Percentiles rank a stretch among this genome's conserved stretches.
Evolutionary conservation across 1,284 basidiomycete species (phyloP).

Genomic region (Sanguinoderma infundibulare): DNA sequence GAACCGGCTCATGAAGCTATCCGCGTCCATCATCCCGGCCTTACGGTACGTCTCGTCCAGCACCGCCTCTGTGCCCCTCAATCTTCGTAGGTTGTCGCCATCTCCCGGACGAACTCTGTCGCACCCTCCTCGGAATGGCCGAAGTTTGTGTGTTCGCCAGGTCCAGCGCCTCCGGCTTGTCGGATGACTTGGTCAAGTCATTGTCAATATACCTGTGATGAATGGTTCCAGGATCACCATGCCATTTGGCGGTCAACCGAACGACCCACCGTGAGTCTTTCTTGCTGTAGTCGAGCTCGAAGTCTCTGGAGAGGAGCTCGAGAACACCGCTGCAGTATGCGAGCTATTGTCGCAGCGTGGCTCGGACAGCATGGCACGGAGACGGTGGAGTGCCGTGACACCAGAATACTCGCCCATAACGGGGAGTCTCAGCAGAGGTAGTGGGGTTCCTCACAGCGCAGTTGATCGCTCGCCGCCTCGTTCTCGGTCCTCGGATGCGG

Average conservation of each 20-base stretch:
- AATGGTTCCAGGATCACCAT: no score
- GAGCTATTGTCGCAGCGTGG: background rate
- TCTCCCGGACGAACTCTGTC: no score
- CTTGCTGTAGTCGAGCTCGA: slow-evolving; percentile 14
- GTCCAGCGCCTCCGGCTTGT: background rate
- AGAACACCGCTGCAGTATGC: slow-evolving; percentile 5
- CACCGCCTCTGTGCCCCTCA: slow-evolving; percentile 25
- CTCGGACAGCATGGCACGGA: no score
- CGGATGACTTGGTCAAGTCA: slow-evolving; percentile 1
- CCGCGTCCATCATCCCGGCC: slow-evolving; percentile 31
- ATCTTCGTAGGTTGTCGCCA: slow-evolving; percentile 28
- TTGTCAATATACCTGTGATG: background rate
- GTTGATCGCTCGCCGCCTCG: no score
- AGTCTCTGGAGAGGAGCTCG: background rate
- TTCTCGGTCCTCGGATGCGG: no score
- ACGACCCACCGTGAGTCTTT: slow-evolving; percentile 6
- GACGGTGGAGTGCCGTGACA: no score
- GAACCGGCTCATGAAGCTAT: slow-evolving; percentile 33
- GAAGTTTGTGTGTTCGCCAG: slow-evolving; percentile 17
- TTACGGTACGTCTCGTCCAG: slow-evolving; percentile 31
- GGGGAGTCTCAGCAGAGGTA: no score
- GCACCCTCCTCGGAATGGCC: no score
- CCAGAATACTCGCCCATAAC: background rate
- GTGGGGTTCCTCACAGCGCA: no score
- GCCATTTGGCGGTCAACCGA: background rate